Evolutionary conservation across 164 flowering plant species (phyloP).

Genomic region (Macadamia integrifolia): DNA sequence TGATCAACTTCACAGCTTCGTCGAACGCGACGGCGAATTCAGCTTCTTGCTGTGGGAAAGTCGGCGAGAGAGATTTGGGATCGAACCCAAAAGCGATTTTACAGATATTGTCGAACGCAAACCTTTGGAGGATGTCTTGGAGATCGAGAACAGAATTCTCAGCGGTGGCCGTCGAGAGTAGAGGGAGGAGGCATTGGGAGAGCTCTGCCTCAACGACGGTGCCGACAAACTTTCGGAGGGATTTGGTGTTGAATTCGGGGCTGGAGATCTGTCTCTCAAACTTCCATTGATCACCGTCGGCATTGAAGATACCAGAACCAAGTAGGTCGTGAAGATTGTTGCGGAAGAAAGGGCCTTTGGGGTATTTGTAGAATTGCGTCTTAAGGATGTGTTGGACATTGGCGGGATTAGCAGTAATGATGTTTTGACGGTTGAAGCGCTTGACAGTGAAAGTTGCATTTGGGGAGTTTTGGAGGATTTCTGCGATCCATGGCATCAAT

Average conservation of each 20-base stretch:
- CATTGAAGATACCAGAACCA: slow-evolving; percentile 44
- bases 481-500: slow-evolving; percentile 26
- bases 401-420: slow-evolving; percentile 46
- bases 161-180: slow-evolving; percentile 23
- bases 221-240: slow-evolving; percentile 38
- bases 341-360: slow-evolving; percentile 24
- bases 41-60: slow-evolving; percentile 18
- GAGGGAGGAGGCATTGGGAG: slow-evolving; percentile 33
- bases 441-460: slow-evolving; percentile 27
- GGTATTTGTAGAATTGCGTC: slow-evolving; percentile 34
- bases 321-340: slow-evolving; percentile 25
- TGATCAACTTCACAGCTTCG: slow-evolving; percentile 6
- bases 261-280: slow-evolving; percentile 44
- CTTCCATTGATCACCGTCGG: slow-evolving; percentile 47
- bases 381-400: slow-evolving; percentile 54
- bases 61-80: slow-evolving; percentile 30
- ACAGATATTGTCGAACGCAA: slow-evolving; percentile 52
- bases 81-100: slow-evolving; percentile 52
- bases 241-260: slow-evolving; percentile 47
- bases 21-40: slow-evolving; percentile 25
- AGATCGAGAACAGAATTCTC: slow-evolving; percentile 30
- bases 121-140: slow-evolving; percentile 50
- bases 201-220: slow-evolving; percentile 38
- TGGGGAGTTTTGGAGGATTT: slow-evolving; percentile 26
- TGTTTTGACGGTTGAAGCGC: slow-evolving; percentile 6